phyloP scores from a whole-genome alignment of 495 filamentous ascomycete species.

The Hypoxylon fragiforme region DNA sequence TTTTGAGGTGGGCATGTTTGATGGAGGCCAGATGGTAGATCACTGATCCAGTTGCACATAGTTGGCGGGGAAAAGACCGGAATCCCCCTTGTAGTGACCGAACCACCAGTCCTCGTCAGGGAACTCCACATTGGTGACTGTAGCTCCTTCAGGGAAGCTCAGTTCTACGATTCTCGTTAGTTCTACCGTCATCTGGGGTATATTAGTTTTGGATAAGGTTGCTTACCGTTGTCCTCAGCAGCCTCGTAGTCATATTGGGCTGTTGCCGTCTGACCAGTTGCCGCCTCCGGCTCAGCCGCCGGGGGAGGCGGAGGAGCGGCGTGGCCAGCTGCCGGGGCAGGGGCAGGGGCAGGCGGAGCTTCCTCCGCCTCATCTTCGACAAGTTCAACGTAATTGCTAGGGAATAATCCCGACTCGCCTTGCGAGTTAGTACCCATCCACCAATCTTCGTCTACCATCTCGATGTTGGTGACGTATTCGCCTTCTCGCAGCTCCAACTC shows the following conservation, averaged over 20 bases:
- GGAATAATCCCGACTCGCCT: conserved; percentile 89
- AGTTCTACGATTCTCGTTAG: conserved; percentile 58
- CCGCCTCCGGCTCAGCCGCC: conserved; percentile 34
- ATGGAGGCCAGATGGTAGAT: conserved; percentile 7
- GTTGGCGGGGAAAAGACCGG: conserved; percentile 90
- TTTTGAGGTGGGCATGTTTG: conserved; percentile 1
- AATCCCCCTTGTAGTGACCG: conserved; percentile 76
- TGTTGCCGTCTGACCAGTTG: conserved; percentile 66
- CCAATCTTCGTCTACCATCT: conserved; percentile 98
- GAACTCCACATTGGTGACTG: conserved; percentile 75
- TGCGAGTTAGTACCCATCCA: conserved; percentile 86
- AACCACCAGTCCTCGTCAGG: conserved; percentile 99
- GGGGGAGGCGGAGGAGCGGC: conserved; percentile 8
- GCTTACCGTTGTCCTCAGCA: conserved; percentile 84
- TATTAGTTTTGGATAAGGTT: neutral
- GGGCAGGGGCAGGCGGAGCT: conserved; percentile 12
- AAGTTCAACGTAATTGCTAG: conserved; percentile 93
- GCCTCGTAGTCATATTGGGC: conserved; percentile 97
- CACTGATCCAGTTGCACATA: conserved; percentile 71
- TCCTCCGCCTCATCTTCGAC: conserved; percentile 58
- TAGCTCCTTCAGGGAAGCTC: conserved; percentile 87
- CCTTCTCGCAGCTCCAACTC: conserved; percentile 91
- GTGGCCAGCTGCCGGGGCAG: conserved; percentile 24
- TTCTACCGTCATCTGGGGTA: neutral
- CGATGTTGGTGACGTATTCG: conserved; percentile 89